These are phyloP conservation scores for Leishmania lainsoni DNA, from an alignment of 208 protist species.

Conservation along the genomic window DNA sequence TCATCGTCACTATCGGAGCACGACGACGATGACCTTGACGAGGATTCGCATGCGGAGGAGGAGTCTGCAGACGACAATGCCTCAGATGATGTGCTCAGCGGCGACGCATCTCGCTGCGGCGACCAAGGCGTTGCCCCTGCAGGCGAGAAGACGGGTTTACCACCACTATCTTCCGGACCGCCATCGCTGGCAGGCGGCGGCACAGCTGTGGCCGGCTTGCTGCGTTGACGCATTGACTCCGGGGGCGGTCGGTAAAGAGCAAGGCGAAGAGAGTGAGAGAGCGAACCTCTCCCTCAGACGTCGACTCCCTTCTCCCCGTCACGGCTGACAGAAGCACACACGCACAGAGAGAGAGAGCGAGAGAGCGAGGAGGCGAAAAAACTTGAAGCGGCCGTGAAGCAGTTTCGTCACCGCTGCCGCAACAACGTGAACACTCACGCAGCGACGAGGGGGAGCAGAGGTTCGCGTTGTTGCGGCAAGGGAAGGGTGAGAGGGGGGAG, in stretches of 20 bases:
- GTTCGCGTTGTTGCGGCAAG: background rate
- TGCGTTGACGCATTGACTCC: background rate
- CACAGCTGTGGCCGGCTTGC: background rate
- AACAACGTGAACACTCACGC: background rate
- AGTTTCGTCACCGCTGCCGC: background rate
- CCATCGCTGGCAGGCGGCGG: background rate
- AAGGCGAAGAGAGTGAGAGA: background rate
- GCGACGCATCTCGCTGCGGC: background rate
- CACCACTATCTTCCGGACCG: background rate
- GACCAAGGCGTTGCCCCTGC: background rate
- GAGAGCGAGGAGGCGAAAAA: background rate
- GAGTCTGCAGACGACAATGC: background rate
- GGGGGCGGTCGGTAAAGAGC: background rate
- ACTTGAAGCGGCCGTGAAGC: background rate
- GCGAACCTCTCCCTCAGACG: background rate
- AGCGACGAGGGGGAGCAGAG: background rate
- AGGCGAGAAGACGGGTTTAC: background rate
- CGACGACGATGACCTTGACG: background rate
- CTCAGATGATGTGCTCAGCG: background rate
- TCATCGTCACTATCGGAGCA: background rate
- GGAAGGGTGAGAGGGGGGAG: background rate
- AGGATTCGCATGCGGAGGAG: background rate
- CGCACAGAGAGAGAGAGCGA: background rate
- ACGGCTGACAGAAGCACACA: no score
- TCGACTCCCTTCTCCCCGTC: background rate